Conservation (phyloP, 768 basidiomycete genomes). For the Mycena pura region DNA sequence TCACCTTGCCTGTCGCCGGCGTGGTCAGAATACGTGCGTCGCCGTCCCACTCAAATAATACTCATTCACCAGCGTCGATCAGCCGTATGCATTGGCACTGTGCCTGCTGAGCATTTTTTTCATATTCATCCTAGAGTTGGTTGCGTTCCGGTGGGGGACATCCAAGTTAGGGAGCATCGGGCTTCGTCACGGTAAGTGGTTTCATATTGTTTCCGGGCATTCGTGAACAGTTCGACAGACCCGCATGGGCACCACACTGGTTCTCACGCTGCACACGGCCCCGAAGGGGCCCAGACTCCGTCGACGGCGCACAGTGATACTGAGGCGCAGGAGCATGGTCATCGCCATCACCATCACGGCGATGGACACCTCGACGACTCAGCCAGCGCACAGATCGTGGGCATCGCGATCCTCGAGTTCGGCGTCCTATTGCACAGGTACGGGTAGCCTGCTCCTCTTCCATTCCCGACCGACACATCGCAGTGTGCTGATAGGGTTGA, state of each 20-base stretch:
- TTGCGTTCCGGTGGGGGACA: conserved; percentile 90
- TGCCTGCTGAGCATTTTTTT: conserved; percentile 82
- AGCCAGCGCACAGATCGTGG: conserved; percentile 75
- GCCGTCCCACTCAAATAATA: background rate
- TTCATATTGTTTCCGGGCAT: background rate
- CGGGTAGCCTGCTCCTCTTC: background rate
- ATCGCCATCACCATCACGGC: conserved; percentile 23
- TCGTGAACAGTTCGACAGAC: conserved; percentile 46
- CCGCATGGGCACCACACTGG: conserved; percentile 69
- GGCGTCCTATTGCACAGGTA: conserved; percentile 89
- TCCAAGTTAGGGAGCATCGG: conserved; percentile 73
- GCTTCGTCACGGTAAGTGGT: conserved; percentile 59
- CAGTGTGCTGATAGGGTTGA: conserved; percentile 87
- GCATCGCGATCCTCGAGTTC: conserved; percentile 92
- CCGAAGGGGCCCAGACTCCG: conserved; percentile 49
- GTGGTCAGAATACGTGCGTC: conserved; percentile 81
- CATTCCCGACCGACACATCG: background rate
- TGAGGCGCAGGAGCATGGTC: background rate
- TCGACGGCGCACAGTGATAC: conserved; percentile 8
- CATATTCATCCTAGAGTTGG: conserved; percentile 86
- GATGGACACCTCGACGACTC: conserved; percentile 45
- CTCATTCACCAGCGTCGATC: conserved; percentile 6
- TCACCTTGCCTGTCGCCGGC: conserved; percentile 72
- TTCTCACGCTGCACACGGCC: conserved; percentile 73
- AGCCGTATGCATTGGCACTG: conserved; percentile 87